A percentile compares a stretch with the other conserved stretches of the same genome.
phyloP scores from a whole-genome alignment of 768 basidiomycete genomes.

The Lactarius psammicola region DNA sequence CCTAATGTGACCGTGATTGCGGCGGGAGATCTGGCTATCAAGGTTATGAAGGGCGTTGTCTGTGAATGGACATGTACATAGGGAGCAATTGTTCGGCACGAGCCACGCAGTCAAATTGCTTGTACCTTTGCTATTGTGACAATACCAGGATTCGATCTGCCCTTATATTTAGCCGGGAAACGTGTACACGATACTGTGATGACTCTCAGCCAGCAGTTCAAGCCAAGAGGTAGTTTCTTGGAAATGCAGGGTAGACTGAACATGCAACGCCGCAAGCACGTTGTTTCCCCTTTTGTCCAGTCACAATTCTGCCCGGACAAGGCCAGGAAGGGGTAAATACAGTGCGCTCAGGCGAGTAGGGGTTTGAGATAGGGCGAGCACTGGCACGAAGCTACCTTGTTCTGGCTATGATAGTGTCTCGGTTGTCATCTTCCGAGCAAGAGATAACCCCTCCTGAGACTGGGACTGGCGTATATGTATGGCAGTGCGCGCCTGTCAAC shows the following conservation, averaged over 20 bases:
- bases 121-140: background rate
- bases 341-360: constrained; percentile 4
- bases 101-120: background rate
- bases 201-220: background rate
- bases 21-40: background rate
- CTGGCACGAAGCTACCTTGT: constrained; percentile 8
- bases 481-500: constrained; percentile 1
- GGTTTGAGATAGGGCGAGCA: constrained; percentile 8
- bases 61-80: background rate
- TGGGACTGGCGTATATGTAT: background rate
- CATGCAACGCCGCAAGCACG: constrained; percentile 22
- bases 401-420: background rate
- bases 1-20: background rate
- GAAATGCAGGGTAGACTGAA: background rate
- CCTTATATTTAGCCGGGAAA: background rate
- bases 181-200: background rate
- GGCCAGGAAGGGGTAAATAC: background rate
- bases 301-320: constrained; percentile 2
- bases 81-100: background rate
- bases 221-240: background rate
- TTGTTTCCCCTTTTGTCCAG: constrained; percentile 10
- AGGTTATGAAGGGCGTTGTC: background rate
- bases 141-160: background rate
- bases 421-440: constrained; percentile 1
- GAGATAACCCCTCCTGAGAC: constrained; percentile 1